Base-by-base conservation (phyloP, 768 basidiomycete species). In the Chalciporus piperatus region DNA sequence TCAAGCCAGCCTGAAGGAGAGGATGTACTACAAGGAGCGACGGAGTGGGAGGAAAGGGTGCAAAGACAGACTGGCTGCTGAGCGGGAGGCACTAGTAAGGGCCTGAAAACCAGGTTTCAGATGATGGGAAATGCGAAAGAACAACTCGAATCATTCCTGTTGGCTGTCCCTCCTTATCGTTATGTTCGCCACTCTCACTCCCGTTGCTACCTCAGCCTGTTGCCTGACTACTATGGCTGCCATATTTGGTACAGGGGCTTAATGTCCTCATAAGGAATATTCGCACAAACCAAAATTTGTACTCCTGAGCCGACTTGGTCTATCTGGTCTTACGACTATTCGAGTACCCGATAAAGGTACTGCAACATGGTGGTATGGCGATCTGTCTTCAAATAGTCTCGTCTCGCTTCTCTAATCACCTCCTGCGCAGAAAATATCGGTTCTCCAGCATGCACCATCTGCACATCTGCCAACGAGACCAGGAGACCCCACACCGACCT, bases 401-500 rank as follows among this genome's bases (percentile, higher is more conserved):
- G 17, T 14, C 23, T 38, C 37, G 23, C 16, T 13, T 45, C 52
- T 39, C 20, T 46, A 38, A 38, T 58, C 52, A 56, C 37, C 39
- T 17, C 35, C 14, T 11, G 33, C 37, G 11, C 50, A 92, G 91
- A 91, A 89, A 86, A 89, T 94, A 40, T 84, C 83, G 22, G 89
- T 92, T 25, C 77, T 94, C 2, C 89, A 93, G 62, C 92, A 92
- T 82, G 85, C 84, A 13, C 85, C 85, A 4, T 79, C 85, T 27
- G 70, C 75, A 1, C 88, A 92, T 70, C 72, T 92, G 4, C 89
- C 92, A 12, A 69, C 74, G 28, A 77, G 89, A 13, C 83, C 81
- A 10, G 90, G 92, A 20, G 90, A 94, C 61, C 87, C 91, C 13
- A 89, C 89, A 0, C 96, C 95, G 0, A 83, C 84, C 3, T 89